Evolutionary conservation across 1,284 basidiomycete species (phyloP).

Genomic region (Nidula niveotomentosa): DNA sequence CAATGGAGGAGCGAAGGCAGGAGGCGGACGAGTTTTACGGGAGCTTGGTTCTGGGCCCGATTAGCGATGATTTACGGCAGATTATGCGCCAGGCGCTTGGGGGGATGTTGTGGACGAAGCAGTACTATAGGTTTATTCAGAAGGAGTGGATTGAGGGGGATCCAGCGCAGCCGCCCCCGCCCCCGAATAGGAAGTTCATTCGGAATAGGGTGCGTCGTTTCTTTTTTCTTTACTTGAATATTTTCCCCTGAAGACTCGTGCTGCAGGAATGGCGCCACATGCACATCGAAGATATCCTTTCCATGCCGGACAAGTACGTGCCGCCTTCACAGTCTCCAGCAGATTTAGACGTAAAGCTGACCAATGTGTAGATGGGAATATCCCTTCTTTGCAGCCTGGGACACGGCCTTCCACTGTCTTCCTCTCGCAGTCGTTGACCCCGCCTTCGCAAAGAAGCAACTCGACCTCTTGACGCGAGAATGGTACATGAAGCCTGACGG

Average conservation of each 20-base stretch:
- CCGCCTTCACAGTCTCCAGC: no score
- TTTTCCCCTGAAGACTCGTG: neutral
- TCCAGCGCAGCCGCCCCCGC: constrained; percentile 92
- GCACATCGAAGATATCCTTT: constrained; percentile 93
- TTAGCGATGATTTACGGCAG: constrained; percentile 91
- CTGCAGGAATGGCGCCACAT: constrained; percentile 90
- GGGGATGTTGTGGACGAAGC: constrained; percentile 99
- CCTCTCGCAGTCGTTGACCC: constrained; percentile 96
- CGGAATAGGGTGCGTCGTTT: constrained; percentile 69
- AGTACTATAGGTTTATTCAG: constrained; percentile 95
- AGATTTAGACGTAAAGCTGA: no score
- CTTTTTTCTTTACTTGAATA: constrained; percentile 5
- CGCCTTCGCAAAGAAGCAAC: constrained; percentile 95
- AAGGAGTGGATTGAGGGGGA: constrained; percentile 96
- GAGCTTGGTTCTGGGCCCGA: constrained; percentile 75
- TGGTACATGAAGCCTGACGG: constrained; percentile 99
- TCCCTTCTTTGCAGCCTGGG: constrained; percentile 94
- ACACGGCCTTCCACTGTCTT: constrained; percentile 98
- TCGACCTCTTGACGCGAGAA: constrained; percentile 94
- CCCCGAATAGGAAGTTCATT: constrained; percentile 84
- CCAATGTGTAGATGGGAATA: constrained; percentile 82
- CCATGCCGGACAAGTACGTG: constrained; percentile 94
- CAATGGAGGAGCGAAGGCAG: constrained; percentile 83
- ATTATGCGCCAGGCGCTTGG: constrained; percentile 97
- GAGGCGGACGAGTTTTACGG: constrained; percentile 98